phyloP scores from a whole-genome alignment of 2,329 filamentous ascomycete species.

The Fusarium penzigii region DNA sequence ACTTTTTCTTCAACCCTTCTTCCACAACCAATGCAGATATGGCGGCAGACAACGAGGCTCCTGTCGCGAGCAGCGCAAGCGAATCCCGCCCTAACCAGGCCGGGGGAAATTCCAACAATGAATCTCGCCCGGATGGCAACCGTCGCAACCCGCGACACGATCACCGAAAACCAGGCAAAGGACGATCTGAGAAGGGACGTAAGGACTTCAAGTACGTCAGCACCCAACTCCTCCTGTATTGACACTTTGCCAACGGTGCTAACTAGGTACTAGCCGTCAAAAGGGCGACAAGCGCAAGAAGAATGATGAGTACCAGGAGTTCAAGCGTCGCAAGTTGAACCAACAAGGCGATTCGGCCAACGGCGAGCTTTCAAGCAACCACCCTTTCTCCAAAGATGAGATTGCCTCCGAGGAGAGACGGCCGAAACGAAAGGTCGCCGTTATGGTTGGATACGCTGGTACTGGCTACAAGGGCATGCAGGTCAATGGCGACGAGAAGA shows the following conservation, averaged over 20 bases:
- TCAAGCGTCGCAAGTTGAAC: slow-evolving; percentile 44
- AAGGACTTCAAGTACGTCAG: slow-evolving; percentile 32
- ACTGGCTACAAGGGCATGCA: slow-evolving; percentile 98
- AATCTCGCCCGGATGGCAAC: slow-evolving; percentile 23
- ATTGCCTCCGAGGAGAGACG: slow-evolving; percentile 83
- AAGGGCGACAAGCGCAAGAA: slow-evolving; percentile 41
- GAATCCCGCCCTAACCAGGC: slow-evolving; percentile 15
- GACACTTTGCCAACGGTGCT: slow-evolving; percentile 33
- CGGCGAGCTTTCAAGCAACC: slow-evolving; percentile 33
- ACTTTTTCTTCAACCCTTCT: slow-evolving; percentile 2
- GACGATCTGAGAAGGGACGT: slow-evolving; percentile 33
- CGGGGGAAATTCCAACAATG: slow-evolving; percentile 20
- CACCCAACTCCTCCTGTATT: slow-evolving; percentile 1
- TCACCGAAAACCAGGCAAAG: slow-evolving; percentile 30
- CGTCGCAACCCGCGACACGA: slow-evolving; percentile 33
- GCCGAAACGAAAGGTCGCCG: slow-evolving; percentile 95
- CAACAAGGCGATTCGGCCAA: slow-evolving; percentile 36
- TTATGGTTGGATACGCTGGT: slow-evolving; percentile 92
- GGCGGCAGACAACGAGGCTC: slow-evolving; percentile 33
- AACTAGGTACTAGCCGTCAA: slow-evolving; percentile 38
- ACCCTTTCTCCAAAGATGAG: slow-evolving; percentile 70
- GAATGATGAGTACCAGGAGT: slow-evolving; percentile 42
- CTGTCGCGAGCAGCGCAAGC: slow-evolving; percentile 27
- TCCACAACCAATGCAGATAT: slow-evolving; percentile 35
- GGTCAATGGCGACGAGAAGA: slow-evolving; percentile 79